Evolutionary conservation across 345 rosid species (phyloP).

Genomic region (Hibiscus mutabilis): DNA sequence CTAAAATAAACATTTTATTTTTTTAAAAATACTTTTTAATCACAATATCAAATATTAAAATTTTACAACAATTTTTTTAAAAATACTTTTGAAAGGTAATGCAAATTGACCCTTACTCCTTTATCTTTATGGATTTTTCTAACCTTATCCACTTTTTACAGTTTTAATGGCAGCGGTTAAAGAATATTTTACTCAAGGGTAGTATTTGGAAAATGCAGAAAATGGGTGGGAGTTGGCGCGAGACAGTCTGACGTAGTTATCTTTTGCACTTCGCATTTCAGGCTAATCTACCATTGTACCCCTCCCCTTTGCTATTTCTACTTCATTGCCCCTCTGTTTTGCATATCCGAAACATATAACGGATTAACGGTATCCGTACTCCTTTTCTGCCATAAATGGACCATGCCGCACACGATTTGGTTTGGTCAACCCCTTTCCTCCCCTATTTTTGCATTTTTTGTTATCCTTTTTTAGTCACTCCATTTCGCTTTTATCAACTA

Average conservation of each 20-base stretch:
- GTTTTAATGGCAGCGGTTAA: not conserved
- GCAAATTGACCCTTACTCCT: too few species aligned
- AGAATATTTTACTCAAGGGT: not conserved
- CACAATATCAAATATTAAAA: too few species aligned
- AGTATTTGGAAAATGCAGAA: not conserved
- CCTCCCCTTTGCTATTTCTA: not conserved
- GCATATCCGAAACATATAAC: not conserved
- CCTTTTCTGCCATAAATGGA: conserved; percentile 12
- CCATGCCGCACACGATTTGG: not conserved
- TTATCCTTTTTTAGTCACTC: not conserved
- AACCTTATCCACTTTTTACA: not conserved
- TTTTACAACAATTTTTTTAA: too few species aligned
- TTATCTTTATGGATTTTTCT: not conserved
- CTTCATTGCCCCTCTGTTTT: not conserved
- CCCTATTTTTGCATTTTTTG: not conserved
- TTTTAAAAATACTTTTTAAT: too few species aligned
- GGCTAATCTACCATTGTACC: conserved; percentile 40
- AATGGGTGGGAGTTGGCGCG: not conserved
- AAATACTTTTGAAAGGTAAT: too few species aligned
- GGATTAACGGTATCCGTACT: conserved; percentile 21
- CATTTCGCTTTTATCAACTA: not conserved
- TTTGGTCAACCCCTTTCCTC: not conserved
- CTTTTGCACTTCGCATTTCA: conserved; percentile 22
- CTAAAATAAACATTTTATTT: too few species aligned
- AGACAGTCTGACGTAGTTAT: conserved; percentile 69